phyloP scores from a whole-genome alignment of 805 yeast genomes.

The Candida ipomoeae region DNA sequence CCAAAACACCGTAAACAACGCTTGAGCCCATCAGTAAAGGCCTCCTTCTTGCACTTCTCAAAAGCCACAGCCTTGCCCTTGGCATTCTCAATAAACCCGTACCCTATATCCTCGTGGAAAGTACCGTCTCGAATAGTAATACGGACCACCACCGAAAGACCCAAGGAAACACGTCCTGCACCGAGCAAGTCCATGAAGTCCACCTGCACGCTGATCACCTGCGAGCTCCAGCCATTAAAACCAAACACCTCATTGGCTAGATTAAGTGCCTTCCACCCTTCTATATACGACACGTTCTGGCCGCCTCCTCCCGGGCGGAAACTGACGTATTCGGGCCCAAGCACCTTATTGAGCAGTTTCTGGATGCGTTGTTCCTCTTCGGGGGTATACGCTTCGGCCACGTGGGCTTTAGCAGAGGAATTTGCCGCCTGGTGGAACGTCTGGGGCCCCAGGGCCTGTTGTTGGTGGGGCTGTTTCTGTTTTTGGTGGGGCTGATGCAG shows the following conservation, averaged over 20 bases:
- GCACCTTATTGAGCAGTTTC: slow-evolving; percentile 29
- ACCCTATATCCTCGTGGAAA: slow-evolving; percentile 72
- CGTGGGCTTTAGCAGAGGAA: background rate
- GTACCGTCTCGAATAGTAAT: slow-evolving; percentile 79
- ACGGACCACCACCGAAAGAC: slow-evolving; percentile 66
- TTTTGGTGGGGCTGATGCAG: background rate
- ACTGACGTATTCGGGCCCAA: slow-evolving; percentile 78
- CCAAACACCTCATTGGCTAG: slow-evolving; percentile 81
- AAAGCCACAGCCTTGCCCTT: slow-evolving; percentile 67
- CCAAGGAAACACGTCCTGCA: slow-evolving; percentile 51
- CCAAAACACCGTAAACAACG: slow-evolving; percentile 79
- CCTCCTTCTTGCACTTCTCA: slow-evolving; percentile 79
- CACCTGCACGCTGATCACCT: slow-evolving; percentile 58
- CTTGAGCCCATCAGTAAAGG: slow-evolving; percentile 80
- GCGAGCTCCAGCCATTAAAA: slow-evolving; percentile 79
- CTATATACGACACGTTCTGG: slow-evolving; percentile 63
- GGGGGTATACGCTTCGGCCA: slow-evolving; percentile 26
- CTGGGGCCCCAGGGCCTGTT: background rate
- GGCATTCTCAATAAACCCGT: slow-evolving; percentile 70
- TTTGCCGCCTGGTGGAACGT: background rate
- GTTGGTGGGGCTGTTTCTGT: background rate
- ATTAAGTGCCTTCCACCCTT: slow-evolving; percentile 80
- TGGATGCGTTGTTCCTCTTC: slow-evolving; percentile 37
- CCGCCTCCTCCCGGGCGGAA: slow-evolving; percentile 75
- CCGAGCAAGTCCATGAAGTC: slow-evolving; percentile 67